Conservation (phyloP, 2,329 filamentous ascomycete species). For the Neofusicoccum ribis region DNA sequence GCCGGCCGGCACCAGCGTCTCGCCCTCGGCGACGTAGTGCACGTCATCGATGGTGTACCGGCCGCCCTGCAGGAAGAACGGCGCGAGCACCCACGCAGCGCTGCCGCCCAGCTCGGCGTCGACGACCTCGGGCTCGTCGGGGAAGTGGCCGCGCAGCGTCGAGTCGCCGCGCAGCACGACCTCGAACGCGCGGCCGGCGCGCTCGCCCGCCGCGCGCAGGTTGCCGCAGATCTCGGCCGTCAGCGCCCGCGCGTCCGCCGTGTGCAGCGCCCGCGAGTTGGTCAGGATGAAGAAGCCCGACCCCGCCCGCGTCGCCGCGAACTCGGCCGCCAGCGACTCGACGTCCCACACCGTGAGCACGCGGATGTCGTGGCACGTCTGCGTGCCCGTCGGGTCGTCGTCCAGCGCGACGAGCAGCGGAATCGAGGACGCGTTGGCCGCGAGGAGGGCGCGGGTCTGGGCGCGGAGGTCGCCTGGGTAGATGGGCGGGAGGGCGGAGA, state of each 20-base stretch:
- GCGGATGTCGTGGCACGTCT: constrained; percentile 60
- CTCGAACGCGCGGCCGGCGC: constrained; percentile 47
- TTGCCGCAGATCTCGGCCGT: constrained; percentile 55
- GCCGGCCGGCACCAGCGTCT: constrained; percentile 51
- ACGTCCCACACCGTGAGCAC: constrained; percentile 58
- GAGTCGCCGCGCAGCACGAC: constrained; percentile 60
- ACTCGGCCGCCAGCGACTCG: constrained; percentile 46
- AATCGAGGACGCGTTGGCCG: constrained; percentile 24
- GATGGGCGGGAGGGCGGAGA: constrained; percentile 24
- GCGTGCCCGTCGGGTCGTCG: constrained; percentile 62
- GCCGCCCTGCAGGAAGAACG: constrained; percentile 62
- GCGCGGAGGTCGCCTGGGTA: constrained; percentile 24
- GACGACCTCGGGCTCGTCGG: constrained; percentile 55
- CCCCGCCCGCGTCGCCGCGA: constrained; percentile 38
- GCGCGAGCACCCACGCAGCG: constrained; percentile 54
- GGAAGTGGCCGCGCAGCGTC: constrained; percentile 59
- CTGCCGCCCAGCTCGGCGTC: constrained; percentile 52
- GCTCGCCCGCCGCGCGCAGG: constrained; percentile 46
- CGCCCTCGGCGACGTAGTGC: constrained; percentile 59
- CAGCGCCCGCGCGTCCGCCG: constrained; percentile 48
- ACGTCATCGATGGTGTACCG: constrained; percentile 59
- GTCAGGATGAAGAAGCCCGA: constrained; percentile 62
- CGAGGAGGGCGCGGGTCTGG: constrained; percentile 26
- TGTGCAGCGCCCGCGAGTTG: constrained; percentile 58
- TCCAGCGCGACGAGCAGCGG: constrained; percentile 46